A percentile compares a stretch with the other conserved stretches of the same genome.
Evolutionary conservation across 768 basidiomycete species (phyloP).

Genomic region (Collybiopsis confluens): DNA sequence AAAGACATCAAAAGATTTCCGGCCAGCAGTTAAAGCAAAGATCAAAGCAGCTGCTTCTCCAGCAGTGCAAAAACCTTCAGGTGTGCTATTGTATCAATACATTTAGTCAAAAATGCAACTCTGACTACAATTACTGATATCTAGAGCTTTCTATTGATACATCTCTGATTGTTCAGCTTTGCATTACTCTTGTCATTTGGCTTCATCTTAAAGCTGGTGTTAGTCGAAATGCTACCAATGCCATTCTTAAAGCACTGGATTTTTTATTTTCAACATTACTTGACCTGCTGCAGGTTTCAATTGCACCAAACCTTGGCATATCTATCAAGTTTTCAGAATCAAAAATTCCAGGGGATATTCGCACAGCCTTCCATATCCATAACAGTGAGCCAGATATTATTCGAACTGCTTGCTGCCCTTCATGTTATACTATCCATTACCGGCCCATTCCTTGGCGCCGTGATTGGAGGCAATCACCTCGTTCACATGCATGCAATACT

Average conservation of each 20-base stretch:
- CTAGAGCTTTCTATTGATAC: too few relatives aligned
- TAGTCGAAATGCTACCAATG: constrained; percentile 2
- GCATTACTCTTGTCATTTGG: constrained; percentile 10
- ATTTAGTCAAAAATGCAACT: too few relatives aligned
- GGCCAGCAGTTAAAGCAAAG: too few relatives aligned
- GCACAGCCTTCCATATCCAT: constrained; percentile 14
- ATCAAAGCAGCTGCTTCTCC: too few relatives aligned
- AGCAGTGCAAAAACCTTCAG: too few relatives aligned
- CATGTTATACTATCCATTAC: constrained; percentile 19
- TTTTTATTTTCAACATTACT: constrained; percentile 4
- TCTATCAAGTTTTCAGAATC: not conserved
- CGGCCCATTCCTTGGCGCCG: constrained; percentile 15
- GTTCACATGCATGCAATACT: constrained; percentile 15
- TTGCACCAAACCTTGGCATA: too few relatives aligned
- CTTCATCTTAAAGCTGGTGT: constrained; percentile 3
- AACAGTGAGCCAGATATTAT: constrained; percentile 20
- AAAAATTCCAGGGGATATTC: constrained; percentile 14
- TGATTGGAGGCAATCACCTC: constrained; percentile 14
- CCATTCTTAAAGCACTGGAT: constrained; percentile 8
- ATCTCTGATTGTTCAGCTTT: too few relatives aligned
- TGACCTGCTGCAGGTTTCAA: not conserved
- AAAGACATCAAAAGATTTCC: too few relatives aligned
- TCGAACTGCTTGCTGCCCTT: constrained; percentile 20
- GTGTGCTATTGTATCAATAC: too few relatives aligned
- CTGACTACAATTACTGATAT: too few relatives aligned